Conservation (phyloP, 495 filamentous ascomycete genomes). For the Haplographium delicatum region DNA sequence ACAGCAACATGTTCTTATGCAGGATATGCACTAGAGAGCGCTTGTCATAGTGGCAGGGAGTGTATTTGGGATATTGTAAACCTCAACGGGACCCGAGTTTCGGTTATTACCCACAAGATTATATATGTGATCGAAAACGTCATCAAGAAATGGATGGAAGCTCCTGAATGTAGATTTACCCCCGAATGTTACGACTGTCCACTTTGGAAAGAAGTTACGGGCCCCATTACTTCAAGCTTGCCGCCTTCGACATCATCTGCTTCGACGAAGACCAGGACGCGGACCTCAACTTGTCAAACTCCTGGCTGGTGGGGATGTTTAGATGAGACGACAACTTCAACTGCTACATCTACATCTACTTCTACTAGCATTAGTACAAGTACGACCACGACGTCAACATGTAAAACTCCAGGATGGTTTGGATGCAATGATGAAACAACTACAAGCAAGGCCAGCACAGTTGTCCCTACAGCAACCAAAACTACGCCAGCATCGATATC, state of each 20-base stretch:
- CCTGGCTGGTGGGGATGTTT: constrained; percentile 79
- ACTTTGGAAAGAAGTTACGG: constrained; percentile 89
- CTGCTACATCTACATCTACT: constrained; percentile 33
- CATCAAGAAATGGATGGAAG: constrained; percentile 69
- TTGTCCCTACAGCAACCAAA: constrained; percentile 32
- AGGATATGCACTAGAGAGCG: constrained; percentile 91
- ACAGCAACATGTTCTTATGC: constrained; percentile 82
- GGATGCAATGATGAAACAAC: constrained; percentile 43
- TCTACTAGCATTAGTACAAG: constrained; percentile 43
- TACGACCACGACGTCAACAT: constrained; percentile 46
- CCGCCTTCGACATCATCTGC: constrained; percentile 65
- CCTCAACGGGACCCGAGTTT: constrained; percentile 86
- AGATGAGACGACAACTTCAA: constrained; percentile 51
- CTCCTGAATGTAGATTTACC: constrained; percentile 64
- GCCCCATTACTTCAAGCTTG: constrained; percentile 75
- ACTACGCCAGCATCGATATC: constrained; percentile 44
- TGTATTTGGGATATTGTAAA: constrained; percentile 89
- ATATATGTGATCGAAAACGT: constrained; percentile 79
- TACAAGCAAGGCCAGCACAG: constrained; percentile 18
- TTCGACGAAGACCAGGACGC: constrained; percentile 55
- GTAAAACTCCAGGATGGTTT: constrained; percentile 64
- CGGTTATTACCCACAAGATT: constrained; percentile 81
- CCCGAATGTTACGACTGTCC: constrained; percentile 85
- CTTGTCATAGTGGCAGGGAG: constrained; percentile 81
- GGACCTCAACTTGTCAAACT: constrained; percentile 82